Conservation (phyloP, 306 rosid species). For the Cucurbita argyrosperma region DNA sequence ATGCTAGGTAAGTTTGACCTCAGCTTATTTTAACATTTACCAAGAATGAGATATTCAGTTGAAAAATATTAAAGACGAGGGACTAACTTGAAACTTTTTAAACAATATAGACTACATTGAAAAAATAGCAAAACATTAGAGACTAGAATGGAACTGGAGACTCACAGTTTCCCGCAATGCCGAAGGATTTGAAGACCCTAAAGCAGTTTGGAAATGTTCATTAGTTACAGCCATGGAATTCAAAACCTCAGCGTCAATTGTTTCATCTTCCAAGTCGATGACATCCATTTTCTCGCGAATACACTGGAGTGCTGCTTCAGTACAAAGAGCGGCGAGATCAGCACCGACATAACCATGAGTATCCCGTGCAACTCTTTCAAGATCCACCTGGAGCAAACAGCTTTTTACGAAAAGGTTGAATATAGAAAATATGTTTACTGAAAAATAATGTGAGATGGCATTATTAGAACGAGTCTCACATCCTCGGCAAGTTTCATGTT, state of each 20-base stretch:
- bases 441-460: neutral
- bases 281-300: constrained; percentile 64
- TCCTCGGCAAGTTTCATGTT: constrained; percentile 60
- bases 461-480: constrained; percentile 16
- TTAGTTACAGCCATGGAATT: constrained; percentile 57
- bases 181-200: constrained; percentile 48
- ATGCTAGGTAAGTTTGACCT: no score
- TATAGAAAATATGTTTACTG: neutral
- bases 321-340: constrained; percentile 56
- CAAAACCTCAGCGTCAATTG: constrained; percentile 56
- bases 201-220: constrained; percentile 47
- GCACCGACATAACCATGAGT: constrained; percentile 63
- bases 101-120: no score
- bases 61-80: neutral
- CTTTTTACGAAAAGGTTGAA: neutral
- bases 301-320: constrained; percentile 66
- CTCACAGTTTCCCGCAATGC: constrained; percentile 70
- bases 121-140: neutral
- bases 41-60: no score
- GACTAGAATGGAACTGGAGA: neutral
- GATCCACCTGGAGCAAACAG: constrained; percentile 37
- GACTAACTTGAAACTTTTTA: neutral
- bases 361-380: constrained; percentile 45
- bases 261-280: constrained; percentile 54
- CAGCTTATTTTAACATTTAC: no score